A percentile compares a stretch with the other conserved stretches of the same genome.
Evolutionary conservation across 495 filamentous ascomycete genomes (phyloP).

Genomic region (Pseudotulostoma volvatum): DNA sequence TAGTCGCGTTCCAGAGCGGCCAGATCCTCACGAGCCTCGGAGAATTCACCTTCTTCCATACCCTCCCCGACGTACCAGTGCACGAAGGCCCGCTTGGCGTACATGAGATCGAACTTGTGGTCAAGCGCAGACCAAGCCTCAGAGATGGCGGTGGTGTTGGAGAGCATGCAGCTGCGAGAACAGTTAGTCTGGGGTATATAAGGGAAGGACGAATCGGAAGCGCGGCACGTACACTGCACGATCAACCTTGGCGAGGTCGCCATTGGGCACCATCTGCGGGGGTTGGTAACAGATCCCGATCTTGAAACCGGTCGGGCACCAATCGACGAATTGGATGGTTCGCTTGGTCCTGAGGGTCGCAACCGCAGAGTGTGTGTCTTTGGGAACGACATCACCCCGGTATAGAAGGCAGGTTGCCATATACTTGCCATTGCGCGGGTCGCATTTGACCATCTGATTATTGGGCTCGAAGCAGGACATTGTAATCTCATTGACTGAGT

Average conservation of each 20-base stretch:
- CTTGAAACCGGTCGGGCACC: constrained; percentile 99
- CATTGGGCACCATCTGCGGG: constrained; percentile 85
- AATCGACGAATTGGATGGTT: constrained; percentile 98
- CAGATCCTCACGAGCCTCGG: constrained; percentile 94
- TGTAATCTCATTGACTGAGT: constrained; percentile 50
- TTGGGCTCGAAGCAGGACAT: constrained; percentile 59
- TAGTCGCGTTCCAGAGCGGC: constrained; percentile 97
- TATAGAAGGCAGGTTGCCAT: constrained; percentile 98
- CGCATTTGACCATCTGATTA: constrained; percentile 99
- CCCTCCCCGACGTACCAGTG: constrained; percentile 99
- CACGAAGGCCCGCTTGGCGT: constrained; percentile 98
- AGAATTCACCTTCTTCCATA: constrained; percentile 99
- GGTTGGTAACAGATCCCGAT: constrained; percentile 99
- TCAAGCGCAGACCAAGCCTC: constrained; percentile 97
- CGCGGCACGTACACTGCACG: constrained; percentile 71
- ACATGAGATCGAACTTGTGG: constrained; percentile 99
- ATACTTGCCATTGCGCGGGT: constrained; percentile 97
- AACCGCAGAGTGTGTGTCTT: constrained; percentile 81
- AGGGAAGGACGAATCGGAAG: background rate
- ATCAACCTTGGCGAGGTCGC: constrained; percentile 91
- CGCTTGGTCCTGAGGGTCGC: constrained; percentile 95
- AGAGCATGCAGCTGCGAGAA: constrained; percentile 78
- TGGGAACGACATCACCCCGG: constrained; percentile 94
- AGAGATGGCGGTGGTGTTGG: constrained; percentile 97
- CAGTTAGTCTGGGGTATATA: constrained; percentile 8